phyloP scores from a whole-genome alignment of 805 yeast genomes.

The Yueomyces sp. region DNA sequence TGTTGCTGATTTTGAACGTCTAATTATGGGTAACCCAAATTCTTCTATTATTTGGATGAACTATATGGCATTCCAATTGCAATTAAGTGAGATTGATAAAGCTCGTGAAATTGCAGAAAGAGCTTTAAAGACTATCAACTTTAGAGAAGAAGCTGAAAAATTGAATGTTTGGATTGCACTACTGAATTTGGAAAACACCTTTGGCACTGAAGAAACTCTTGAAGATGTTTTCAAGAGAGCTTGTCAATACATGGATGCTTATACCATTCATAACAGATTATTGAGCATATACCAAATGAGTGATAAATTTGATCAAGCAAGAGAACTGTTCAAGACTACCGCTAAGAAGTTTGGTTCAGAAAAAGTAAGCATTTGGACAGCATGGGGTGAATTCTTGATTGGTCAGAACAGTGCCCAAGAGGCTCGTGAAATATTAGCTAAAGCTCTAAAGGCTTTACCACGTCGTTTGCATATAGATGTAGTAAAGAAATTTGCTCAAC shows the following conservation, averaged over 20 bases:
- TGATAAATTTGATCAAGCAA: constrained; percentile 61
- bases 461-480: constrained; percentile 65
- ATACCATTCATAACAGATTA: constrained; percentile 66
- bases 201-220: constrained; percentile 74
- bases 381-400: constrained; percentile 64
- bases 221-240: constrained; percentile 74
- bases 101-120: constrained; percentile 90
- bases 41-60: constrained; percentile 95
- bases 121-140: constrained; percentile 80
- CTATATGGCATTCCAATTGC: constrained; percentile 95
- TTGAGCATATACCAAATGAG: constrained; percentile 63
- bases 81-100: constrained; percentile 83
- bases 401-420: constrained; percentile 40
- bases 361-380: constrained; percentile 61
- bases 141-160: constrained; percentile 86
- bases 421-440: constrained; percentile 63
- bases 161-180: constrained; percentile 92
- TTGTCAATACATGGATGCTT: constrained; percentile 84
- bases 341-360: constrained; percentile 69
- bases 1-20: constrained; percentile 79
- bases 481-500: constrained; percentile 77
- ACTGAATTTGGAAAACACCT: constrained; percentile 84
- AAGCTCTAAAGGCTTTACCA: constrained; percentile 58
- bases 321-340: constrained; percentile 47
- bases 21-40: constrained; percentile 83